Evolutionary conservation across 176 grass and related monocot genomes (phyloP), one percentile per base, ranked within the genome.

Genomic region (Oryza nivara): DNA sequence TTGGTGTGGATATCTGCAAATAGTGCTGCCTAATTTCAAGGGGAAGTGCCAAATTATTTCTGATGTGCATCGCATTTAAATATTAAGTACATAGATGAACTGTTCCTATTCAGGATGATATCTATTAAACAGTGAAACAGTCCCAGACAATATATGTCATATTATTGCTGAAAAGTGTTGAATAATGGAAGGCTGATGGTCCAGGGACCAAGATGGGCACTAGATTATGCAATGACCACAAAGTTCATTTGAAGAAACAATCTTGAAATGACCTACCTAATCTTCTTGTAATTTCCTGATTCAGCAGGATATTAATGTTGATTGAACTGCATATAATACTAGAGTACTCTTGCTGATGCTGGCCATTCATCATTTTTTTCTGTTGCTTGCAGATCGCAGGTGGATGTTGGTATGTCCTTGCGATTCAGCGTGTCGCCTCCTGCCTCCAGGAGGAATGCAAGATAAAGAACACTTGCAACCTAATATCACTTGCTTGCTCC

Each of bases 361-460:
- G 20, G 17, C 32, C 32, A 0, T 20, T 79, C 4, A 83, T 64
- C 6, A 69, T 4, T 3, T 1, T 61, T 28, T 79, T 26, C 10
- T 85, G 43, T 4, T 17, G 76, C 67, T 76, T 82, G 78, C 91
- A 98, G 96, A 94, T 98, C 58, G 89, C 93, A 46, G 96, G 96
- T 81, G 91, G 93, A 0, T 95, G 96, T 73, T 98, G 96, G 96
- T 98, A 98, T 48, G 90, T 98, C 90, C 93, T 98, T 81, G 93
- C 96, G 32, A 98, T 98, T 66, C 96, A 98, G 66, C 89, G 96
- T 4, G 92, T 98, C 7, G 82, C 92, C 23, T 80, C 91, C 13
- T 98, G 96, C 78, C 88, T 92, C 51, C 93, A 85, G 66, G 68
- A 78, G 2, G 91, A 93, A 86, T 98, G 96, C 67, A 54, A 89